Base-by-base conservation (phyloP, 164 flowering plant species). In the Umbilicus rupestris region DNA sequence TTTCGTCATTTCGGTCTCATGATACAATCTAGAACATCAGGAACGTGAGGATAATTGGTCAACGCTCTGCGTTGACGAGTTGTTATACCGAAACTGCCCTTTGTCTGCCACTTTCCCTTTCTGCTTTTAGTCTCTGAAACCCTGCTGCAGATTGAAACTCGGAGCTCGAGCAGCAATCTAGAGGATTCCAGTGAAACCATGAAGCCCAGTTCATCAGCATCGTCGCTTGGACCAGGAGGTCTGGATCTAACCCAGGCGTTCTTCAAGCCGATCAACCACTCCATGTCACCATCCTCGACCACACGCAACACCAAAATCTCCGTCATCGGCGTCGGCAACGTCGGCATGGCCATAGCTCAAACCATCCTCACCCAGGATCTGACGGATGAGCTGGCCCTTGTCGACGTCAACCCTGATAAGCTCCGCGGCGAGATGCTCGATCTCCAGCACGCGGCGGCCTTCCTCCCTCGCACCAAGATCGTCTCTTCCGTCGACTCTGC, bases 331-430 rank as follows among this genome's bases (percentile, higher is more conserved):
- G 76, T 74, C 41, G 96, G 96, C 58, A 90, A 87, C 71, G 92
- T 87, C 24, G 92, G 92, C 35, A 87, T 89, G 96, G 96, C 96
- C 71, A 83, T 89, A 3, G 96, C 93, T 59, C 96, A 87, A 64
- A 87, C 93, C 71, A 84, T 89, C 80, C 84, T 89, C 65, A 86
- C 94, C 69, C 96, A 87, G 30, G 88, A 81, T 71, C 76, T 89
- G 19, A 84, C 77, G 66, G 96, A 89, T 79, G 88, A 87, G 76
- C 83, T 89, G 62, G 83, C 79, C 66, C 85, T 87, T 69, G 83
- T 87, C 77, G 96, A 90, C 83, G 79, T 82, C 76, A 81, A 76
- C 17, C 66, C 89, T 68, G 85, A 86, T 65, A 86, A 87, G 74
- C 86, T 87, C 71, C 87, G 85, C 28, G 96, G 96, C 67, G 96